Evolutionary conservation across 768 basidiomycete species (phyloP).

Genomic region (Aureoboletus auriporus): DNA sequence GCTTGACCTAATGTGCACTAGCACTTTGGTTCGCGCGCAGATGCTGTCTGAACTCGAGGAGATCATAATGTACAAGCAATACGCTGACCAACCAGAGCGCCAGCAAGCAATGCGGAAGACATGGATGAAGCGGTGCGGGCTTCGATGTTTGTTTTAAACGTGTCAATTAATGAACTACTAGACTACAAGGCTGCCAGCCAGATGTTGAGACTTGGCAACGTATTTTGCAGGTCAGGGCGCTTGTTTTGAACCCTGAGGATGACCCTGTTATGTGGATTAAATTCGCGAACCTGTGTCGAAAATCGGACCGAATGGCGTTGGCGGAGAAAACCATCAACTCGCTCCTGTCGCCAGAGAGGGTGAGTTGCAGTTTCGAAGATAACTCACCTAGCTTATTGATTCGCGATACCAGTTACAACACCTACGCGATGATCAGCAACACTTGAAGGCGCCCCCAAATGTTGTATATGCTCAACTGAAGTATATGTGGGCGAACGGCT

Average conservation of each 20-base stretch:
- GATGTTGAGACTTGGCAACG: slow-evolving; percentile 99
- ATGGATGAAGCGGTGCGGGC: slow-evolving; percentile 88
- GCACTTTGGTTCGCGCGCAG: slow-evolving; percentile 94
- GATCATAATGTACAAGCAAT: slow-evolving; percentile 93
- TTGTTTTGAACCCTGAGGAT: slow-evolving; percentile 90
- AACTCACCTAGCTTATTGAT: not conserved
- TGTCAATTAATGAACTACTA: slow-evolving; percentile 26
- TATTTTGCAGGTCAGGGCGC: slow-evolving; percentile 90
- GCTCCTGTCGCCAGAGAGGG: slow-evolving; percentile 70
- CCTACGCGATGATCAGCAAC: slow-evolving; percentile 48
- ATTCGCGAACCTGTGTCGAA: slow-evolving; percentile 96
- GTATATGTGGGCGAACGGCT: slow-evolving; percentile 89
- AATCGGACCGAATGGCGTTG: slow-evolving; percentile 88
- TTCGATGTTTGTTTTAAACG: not conserved
- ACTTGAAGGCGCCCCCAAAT: slow-evolving; percentile 80
- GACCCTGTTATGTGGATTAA: slow-evolving; percentile 99
- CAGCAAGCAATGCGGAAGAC: slow-evolving; percentile 88
- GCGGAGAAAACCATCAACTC: slow-evolving; percentile 98
- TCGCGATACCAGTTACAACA: slow-evolving; percentile 36
- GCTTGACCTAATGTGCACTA: slow-evolving; percentile 30
- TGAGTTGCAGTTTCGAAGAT: slow-evolving; percentile 26
- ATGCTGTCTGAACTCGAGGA: slow-evolving; percentile 98
- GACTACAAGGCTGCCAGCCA: slow-evolving; percentile 92
- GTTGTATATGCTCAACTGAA: slow-evolving; percentile 97
- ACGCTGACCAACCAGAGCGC: slow-evolving; percentile 90